Percentiles rank a stretch among this genome's conserved stretches.
Conservation (phyloP, 192 early-diverging fungal species). For the Podila epigama region DNA sequence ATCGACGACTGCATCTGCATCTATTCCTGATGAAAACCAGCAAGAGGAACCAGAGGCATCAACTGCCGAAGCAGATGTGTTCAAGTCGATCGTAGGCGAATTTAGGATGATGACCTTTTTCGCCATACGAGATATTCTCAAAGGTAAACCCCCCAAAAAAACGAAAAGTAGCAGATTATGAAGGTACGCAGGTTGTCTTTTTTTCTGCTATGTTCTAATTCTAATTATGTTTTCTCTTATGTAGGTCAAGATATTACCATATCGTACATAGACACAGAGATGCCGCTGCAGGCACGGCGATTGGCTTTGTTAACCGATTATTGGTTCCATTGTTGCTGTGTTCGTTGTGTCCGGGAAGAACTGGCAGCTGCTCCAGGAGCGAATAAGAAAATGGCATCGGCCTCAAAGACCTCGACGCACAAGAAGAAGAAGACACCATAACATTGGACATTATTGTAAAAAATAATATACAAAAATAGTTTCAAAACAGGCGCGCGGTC, state of each 20-base stretch:
- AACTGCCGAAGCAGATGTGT: not conserved
- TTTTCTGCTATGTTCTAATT: constrained; percentile 10
- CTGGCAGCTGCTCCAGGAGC: not conserved
- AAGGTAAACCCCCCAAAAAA: constrained; percentile 16
- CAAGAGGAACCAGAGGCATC: constrained; percentile 10
- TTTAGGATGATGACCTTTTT: constrained; percentile 48
- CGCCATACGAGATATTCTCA: constrained; percentile 22
- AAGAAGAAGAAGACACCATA: not conserved
- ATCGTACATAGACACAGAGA: constrained; percentile 70
- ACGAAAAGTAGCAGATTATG: not conserved
- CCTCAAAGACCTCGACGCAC: constrained; percentile 4
- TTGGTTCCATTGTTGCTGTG: constrained; percentile 68
- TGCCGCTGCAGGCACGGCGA: constrained; percentile 65
- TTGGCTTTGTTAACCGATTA: constrained; percentile 62
- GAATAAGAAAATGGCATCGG: not conserved
- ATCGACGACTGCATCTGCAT: no score
- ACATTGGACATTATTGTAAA: not conserved
- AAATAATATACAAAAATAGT: no score
- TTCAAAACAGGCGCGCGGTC: no score
- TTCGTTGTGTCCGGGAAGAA: constrained; percentile 58
- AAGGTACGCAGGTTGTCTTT: not conserved
- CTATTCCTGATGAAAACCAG: constrained; percentile 10
- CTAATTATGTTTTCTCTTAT: constrained; percentile 11
- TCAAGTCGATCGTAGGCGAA: constrained; percentile 8
- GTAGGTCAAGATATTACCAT: constrained; percentile 65